Evolutionary conservation across 345 rosid genomes (phyloP).

Genomic region (Clausena lansium): DNA sequence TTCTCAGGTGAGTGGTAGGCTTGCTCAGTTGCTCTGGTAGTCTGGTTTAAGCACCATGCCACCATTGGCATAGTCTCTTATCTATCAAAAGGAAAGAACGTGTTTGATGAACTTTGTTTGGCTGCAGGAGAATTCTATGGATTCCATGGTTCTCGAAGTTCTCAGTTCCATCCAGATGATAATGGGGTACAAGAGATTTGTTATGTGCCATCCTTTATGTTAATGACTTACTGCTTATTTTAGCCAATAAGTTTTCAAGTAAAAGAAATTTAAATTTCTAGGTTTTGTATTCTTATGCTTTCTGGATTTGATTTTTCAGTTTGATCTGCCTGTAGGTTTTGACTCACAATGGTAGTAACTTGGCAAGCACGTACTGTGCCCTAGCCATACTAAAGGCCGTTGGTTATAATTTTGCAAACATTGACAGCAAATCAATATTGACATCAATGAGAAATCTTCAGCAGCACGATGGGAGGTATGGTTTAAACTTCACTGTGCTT

Average conservation of each 20-base stretch:
- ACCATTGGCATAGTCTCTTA: neutral
- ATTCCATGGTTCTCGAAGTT: conserved; percentile 71
- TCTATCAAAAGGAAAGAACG: neutral
- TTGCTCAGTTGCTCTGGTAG: neutral
- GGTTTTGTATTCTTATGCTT: conserved; percentile 13
- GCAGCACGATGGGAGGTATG: conserved; percentile 83
- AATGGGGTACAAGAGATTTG: conserved; percentile 46
- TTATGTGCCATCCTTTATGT: neutral
- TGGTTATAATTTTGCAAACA: conserved; percentile 51
- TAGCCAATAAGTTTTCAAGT: neutral
- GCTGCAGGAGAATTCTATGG: conserved; percentile 82
- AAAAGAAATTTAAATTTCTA: neutral
- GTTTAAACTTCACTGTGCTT: neutral
- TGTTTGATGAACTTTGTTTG: conserved; percentile 7
- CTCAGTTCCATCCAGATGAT: conserved; percentile 53
- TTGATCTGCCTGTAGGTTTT: conserved; percentile 42
- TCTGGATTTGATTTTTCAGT: conserved; percentile 2
- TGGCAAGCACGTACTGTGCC: conserved; percentile 90
- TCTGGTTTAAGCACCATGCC: neutral
- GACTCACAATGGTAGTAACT: conserved; percentile 55
- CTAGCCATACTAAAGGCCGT: conserved; percentile 65
- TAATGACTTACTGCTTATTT: neutral
- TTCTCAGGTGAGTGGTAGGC: neutral
- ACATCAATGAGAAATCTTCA: conserved; percentile 80
- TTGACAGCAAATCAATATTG: conserved; percentile 49